Base-by-base conservation (phyloP, 345 rosid genomes). In the Laguncularia racemosa region DNA sequence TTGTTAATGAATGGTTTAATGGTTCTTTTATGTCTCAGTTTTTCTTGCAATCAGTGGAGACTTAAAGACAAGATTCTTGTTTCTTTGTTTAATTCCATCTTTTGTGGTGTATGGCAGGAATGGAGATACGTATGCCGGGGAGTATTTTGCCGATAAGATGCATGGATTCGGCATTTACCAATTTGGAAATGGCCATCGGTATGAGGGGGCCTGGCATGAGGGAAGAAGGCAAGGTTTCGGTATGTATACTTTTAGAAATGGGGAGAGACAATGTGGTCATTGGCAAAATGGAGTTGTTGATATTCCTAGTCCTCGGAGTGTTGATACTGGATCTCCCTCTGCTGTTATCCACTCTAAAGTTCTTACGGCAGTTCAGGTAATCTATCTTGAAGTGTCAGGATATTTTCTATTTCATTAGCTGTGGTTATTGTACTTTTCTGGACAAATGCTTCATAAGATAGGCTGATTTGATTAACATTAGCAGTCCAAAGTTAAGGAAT, bases 201-300 rank as follows among this genome's bases (percentile, higher is more conserved):
- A 85, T 52, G 92, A 88, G 67, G 92, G 92, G 65, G 89, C 96
- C 20, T 88, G 96, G 92, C 96, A 88, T 65, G 96, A 88, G 67
- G 92, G 96, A 50, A 85, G 78, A 72, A 85, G 90, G 80, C 89
- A 88, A 74, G 96, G 96, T 43, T 78, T 81, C 47, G 96, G 96
- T 56, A 74, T 80, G 78, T 88, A 88, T 71, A 79, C 83, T 47
- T 88, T 84, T 67, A 76, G 83, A 56, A 85, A 71, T 52, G 92
- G 96, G n/a, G 89, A 88, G 63, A 79, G 79, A 62, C 88, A 83
- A 61, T 76, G 75, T 53, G 96, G 96, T 47, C 90, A 84, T 40
- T 88, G 96, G 96, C 74, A 83, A 67, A 76, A 83, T 48, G 92
- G 81, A 48, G 52, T 69, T 65, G 75, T 81, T 33, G 67, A 71